Evolutionary conservation across 1,139 yeast genomes (phyloP), one percentile per base, ranked within the genome.

Genomic region (Tardiomyces depauwii): DNA sequence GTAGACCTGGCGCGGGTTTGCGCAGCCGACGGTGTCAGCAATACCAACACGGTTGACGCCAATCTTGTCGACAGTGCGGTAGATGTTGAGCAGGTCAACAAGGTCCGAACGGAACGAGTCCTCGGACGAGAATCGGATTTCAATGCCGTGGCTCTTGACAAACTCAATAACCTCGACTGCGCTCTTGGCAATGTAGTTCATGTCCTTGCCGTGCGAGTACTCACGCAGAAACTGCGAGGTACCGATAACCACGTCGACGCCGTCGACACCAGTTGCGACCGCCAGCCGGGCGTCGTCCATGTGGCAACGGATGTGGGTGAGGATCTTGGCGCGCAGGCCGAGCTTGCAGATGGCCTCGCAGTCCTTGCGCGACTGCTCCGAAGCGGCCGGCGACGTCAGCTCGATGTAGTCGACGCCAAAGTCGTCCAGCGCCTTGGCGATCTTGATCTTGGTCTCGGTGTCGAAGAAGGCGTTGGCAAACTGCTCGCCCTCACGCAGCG

Each of bases 31-130:
- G 43, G 98, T 91, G 69, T 91, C 98, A 53, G 98, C 97, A 71
- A 91, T 91, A 74, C 98, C 98, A 47, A 91, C 96, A 71, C 98
- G 82, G 75, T 91, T 88, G 49, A 91, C 97, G 61, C 98, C 98
- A 58, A 91, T 88, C 75, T 88, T 86, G 73, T 86, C 95, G 53
- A 91, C 98, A 30, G 97, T 88, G 70, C 91, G 84, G 74, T 91
- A 91, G 60, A 91, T 91, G 73, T 91, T 89, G 59, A 91, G 77
- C 64, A 91, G 74, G 64, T 91, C 98, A 48, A 91, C 97, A 55
- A 91, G 78, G 67, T 91, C 98, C 42, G 95, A 85, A 73, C 98
- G 82, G 77, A 91, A 91, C 7, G 96, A 87, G 71, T 91, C 98
- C 71, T 91, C 98, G 3, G 96, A 85, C 23, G 95, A 85, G 68